Evolutionary conservation across 2,329 filamentous ascomycete species (phyloP).

Genomic region (Fusarium marasasianum): DNA sequence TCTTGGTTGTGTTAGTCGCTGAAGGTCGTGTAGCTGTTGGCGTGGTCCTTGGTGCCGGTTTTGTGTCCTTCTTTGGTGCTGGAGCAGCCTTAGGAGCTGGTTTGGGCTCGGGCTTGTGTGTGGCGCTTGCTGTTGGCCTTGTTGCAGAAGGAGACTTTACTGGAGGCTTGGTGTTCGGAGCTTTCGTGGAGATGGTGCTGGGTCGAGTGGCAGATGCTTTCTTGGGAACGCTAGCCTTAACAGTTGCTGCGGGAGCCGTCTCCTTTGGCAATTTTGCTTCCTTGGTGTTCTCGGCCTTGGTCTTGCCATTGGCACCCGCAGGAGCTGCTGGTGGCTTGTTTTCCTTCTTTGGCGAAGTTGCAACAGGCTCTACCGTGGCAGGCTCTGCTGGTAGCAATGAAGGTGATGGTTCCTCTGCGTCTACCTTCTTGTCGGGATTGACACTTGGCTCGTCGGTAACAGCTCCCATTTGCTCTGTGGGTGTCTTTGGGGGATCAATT

Average conservation of each 20-base stretch:
- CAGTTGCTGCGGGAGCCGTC: conserved; percentile 13
- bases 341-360: conserved; percentile 27
- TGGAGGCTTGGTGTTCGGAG: conserved; percentile 26
- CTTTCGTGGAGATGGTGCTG: conserved; percentile 39
- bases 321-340: conserved; percentile 12
- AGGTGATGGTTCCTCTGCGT: conserved; percentile 49
- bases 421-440: conserved; percentile 54
- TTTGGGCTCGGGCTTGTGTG: conserved; percentile 45
- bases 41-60: conserved; percentile 38
- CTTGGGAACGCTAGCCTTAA: conserved; percentile 23
- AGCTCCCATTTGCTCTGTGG: conserved; percentile 31
- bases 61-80: conserved; percentile 48
- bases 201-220: conserved; percentile 36
- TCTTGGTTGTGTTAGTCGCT: conserved; percentile 51
- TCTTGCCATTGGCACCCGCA: conserved; percentile 33
- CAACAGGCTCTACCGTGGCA: conserved; percentile 13
- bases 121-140: conserved; percentile 38
- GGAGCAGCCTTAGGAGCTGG: conserved; percentile 40
- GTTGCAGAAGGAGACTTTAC: conserved; percentile 35
- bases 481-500: conserved; percentile 21
- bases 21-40: conserved; percentile 43
- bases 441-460: conserved; percentile 48
- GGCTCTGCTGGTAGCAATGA: conserved; percentile 20
- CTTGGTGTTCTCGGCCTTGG: conserved; percentile 37
- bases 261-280: conserved; percentile 18